Evolutionary conservation across 2,329 filamentous ascomycete genomes (phyloP), one percentile per base, ranked within the genome.

Genomic region (Elsinoe australis): DNA sequence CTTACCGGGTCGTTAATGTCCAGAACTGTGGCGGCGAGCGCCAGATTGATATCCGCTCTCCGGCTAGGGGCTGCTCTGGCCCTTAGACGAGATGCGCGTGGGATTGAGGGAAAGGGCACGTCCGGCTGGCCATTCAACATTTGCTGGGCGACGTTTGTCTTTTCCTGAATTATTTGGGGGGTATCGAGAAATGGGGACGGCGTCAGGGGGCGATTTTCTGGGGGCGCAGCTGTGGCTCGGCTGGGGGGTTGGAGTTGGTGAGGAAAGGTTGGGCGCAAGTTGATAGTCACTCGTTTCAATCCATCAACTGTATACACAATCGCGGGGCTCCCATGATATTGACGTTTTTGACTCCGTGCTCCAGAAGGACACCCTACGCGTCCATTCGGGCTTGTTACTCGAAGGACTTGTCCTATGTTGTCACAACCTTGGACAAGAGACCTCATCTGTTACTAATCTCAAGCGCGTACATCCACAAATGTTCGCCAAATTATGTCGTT

Each of bases 261-360:
- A 35, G n/a, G n/a, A 29, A 7, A 7, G 26, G 26, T 14, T 35
- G 9, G 12, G 9, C 17, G 9, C 17, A 4, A 9, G 33, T 35
- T 35, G 33, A 35, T 35, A 35, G 33, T 35, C 33, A 17, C 33
- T 35, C 33, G 33, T 17, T 35, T 35, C 12, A 35, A 35, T 35
- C 17, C 33, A 35, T 35, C 33, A 35, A 35, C 33, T n/a, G n/a
- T n/a, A n/a, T n/a, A n/a, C n/a, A n/a, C n/a, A n/a, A n/a, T n/a
- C n/a, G n/a, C n/a, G n/a, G n/a, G n/a, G n/a, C n/a, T n/a, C n/a
- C n/a, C n/a, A n/a, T n/a, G n/a, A n/a, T n/a, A n/a, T n/a, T n/a
- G n/a, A n/a, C n/a, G n/a, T n/a, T n/a, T n/a, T n/a, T n/a, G n/a
- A n/a, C n/a, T n/a, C n/a, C n/a, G n/a, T n/a, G n/a, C n/a, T n/a